Conservation (phyloP, 164 flowering plant genomes). For the Euptelea pleiosperma region DNA sequence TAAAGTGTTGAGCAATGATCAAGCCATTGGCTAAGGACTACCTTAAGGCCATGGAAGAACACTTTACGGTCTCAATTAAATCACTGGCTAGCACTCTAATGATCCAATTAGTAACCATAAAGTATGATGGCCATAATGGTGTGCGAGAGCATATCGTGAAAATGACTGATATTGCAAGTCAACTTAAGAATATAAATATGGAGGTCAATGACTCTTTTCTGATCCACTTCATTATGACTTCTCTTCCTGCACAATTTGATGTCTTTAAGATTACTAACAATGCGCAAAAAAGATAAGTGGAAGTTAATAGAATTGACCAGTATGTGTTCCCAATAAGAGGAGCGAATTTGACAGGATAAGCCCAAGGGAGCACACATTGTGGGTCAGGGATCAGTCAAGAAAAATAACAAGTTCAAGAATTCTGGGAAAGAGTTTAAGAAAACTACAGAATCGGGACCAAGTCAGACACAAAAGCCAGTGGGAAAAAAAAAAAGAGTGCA, state of each 20-base stretch:
- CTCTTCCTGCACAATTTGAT: neutral
- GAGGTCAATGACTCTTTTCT: neutral
- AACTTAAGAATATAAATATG: neutral
- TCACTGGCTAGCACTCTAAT: too few species aligned
- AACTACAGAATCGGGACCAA: neutral
- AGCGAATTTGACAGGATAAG: neutral
- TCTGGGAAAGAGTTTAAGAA: neutral
- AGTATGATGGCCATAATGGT: neutral
- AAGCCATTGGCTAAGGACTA: too few species aligned
- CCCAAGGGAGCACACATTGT: neutral
- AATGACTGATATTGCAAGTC: neutral
- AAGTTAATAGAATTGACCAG: neutral
- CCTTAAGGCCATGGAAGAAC: too few species aligned
- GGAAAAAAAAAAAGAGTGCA: too few species aligned
- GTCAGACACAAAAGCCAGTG: too few species aligned
- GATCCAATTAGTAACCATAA: too few species aligned
- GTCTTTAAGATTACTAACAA: neutral
- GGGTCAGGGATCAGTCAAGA: neutral
- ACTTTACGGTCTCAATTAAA: too few species aligned
- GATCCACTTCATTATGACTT: constrained; percentile 1
- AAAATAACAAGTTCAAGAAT: neutral
- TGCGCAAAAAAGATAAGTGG: constrained; percentile 1
- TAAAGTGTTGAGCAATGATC: too few species aligned
- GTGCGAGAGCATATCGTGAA: neutral
- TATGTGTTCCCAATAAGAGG: neutral